Evolutionary conservation across 768 basidiomycete genomes (phyloP).

Genomic region (Crepidotus variabilis): DNA sequence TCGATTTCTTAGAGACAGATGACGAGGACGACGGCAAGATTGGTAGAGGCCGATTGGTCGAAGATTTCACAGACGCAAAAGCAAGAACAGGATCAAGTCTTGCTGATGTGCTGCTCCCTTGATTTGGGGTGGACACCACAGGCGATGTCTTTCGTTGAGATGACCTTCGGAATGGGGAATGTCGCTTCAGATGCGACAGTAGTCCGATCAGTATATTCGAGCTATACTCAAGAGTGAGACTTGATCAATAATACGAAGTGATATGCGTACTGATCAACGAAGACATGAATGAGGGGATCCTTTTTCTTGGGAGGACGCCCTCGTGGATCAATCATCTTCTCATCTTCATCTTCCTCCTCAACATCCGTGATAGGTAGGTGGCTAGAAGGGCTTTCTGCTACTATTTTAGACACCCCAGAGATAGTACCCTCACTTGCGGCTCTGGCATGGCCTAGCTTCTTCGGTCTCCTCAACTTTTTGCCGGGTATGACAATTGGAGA

Average conservation of each 20-base stretch:
- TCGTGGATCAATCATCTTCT: slow-evolving; percentile 32
- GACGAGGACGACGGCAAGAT: slow-evolving; percentile 6
- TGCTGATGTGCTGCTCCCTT: slow-evolving; percentile 5
- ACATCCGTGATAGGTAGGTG: slow-evolving; percentile 4
- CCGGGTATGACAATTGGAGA: slow-evolving; percentile 10
- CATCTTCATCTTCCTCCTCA: slow-evolving; percentile 24
- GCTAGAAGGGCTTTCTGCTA: slow-evolving; percentile 1
- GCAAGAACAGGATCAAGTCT: slow-evolving; percentile 13
- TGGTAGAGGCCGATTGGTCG: slow-evolving; percentile 17
- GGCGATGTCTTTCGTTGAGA: slow-evolving; percentile 13
- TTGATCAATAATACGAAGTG: slow-evolving; percentile 10
- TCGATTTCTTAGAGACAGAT: background rate
- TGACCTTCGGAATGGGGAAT: slow-evolving; percentile 12
- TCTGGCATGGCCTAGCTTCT: slow-evolving; percentile 15
- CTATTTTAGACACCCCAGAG: slow-evolving; percentile 9
- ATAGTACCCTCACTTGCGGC: slow-evolving; percentile 15
- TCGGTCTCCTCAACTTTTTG: slow-evolving; percentile 14
- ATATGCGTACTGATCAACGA: slow-evolving; percentile 52
- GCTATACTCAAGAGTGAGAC: slow-evolving; percentile 47
- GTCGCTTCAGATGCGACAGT: slow-evolving; percentile 60
- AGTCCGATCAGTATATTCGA: slow-evolving; percentile 88
- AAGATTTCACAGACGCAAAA: slow-evolving; percentile 19
- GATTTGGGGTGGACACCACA: slow-evolving; percentile 12
- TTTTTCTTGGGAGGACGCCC: slow-evolving; percentile 26
- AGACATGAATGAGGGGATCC: slow-evolving; percentile 39